These are phyloP conservation scores for Penicillium paneum DNA, from an alignment of 2,329 filamentous ascomycete species.

Conservation along the genomic window DNA sequence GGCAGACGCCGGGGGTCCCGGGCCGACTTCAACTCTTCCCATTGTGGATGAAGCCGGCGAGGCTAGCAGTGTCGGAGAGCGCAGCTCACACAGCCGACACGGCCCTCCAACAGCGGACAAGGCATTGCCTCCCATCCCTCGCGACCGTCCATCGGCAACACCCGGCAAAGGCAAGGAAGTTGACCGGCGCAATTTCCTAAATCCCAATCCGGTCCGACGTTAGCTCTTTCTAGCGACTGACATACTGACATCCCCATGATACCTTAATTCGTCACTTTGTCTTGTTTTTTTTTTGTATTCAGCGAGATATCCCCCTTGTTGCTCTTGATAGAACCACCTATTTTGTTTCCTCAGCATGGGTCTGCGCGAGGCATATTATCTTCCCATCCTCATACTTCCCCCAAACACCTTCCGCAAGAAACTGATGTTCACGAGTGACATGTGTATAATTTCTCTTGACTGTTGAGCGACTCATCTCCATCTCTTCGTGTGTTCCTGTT, in stretches of 20 bases:
- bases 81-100: conserved; percentile 51
- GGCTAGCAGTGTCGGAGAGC: conserved; percentile 62
- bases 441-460: conserved; percentile 24
- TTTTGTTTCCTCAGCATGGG: conserved; percentile 14
- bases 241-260: not conserved
- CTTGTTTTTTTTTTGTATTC: conserved; percentile 16
- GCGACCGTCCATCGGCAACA: conserved; percentile 11
- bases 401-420: conserved; percentile 13
- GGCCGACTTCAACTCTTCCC: conserved; percentile 61
- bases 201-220: not conserved
- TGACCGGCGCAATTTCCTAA: conserved; percentile 10
- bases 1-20: conserved; percentile 54
- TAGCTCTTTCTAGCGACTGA: conserved; percentile 1
- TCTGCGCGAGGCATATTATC: conserved; percentile 19
- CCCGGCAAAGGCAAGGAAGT: conserved; percentile 27
- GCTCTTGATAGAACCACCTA: conserved; percentile 20
- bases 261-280: conserved; percentile 5
- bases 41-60: conserved; percentile 91
- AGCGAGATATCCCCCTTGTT: conserved; percentile 22
- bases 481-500: conserved; percentile 6
- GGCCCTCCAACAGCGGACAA: conserved; percentile 28
- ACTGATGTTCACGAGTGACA: conserved; percentile 37
- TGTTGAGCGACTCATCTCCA: conserved; percentile 17
- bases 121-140: conserved; percentile 29
- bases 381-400: conserved; percentile 5